These are phyloP conservation scores for Trypanosoma lewisi DNA, from an alignment of 208 protist genomes.

Conservation along the genomic window DNA sequence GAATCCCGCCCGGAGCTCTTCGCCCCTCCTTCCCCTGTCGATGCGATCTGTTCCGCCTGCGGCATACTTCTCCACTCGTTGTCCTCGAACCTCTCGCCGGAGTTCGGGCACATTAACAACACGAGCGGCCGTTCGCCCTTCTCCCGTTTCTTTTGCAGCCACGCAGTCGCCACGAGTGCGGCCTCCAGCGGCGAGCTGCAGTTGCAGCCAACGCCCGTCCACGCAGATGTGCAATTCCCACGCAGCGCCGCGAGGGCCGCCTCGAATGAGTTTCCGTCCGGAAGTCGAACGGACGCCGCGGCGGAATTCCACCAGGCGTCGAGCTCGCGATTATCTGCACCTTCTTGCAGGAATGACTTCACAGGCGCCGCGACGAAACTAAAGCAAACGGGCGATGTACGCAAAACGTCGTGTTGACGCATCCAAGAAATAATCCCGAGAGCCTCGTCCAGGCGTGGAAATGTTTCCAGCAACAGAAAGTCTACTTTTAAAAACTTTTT, in stretches of 20 bases:
- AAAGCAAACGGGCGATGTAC: constrained; percentile 17
- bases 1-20: background rate
- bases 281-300: background rate
- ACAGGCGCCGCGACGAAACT: constrained; percentile 18
- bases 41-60: background rate
- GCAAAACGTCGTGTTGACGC: constrained; percentile 4
- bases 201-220: constrained; percentile 19
- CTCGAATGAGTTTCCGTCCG: constrained; percentile 21
- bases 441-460: constrained; percentile 20
- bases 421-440: constrained; percentile 17
- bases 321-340: constrained; percentile 7
- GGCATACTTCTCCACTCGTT: constrained; percentile 1
- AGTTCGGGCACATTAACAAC: constrained; percentile 20
- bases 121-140: constrained; percentile 11
- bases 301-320: constrained; percentile 17
- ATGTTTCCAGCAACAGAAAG: constrained; percentile 21
- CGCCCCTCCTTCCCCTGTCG: no score
- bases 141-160: constrained; percentile 15
- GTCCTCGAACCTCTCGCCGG: constrained; percentile 14
- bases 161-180: constrained; percentile 4
- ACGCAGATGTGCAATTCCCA: background rate
- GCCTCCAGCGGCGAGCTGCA: constrained; percentile 21
- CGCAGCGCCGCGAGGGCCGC: background rate
- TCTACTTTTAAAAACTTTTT: constrained; percentile 14
- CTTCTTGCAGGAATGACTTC: background rate